phyloP scores from a whole-genome alignment of 139 green algal genomes.

The Auxenochlorella protothecoides region DNA sequence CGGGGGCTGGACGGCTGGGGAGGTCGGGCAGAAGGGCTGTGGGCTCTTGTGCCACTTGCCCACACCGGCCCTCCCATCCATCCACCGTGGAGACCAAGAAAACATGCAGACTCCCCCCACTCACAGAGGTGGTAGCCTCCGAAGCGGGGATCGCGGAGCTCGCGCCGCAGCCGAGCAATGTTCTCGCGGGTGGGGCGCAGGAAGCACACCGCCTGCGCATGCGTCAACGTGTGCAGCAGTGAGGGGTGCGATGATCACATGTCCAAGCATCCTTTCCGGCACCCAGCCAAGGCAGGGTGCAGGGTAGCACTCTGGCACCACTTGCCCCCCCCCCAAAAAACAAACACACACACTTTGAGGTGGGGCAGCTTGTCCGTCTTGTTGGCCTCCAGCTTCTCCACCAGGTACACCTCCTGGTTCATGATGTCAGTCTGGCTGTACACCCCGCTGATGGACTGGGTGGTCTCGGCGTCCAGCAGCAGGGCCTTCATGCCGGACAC shows the following conservation, averaged over 20 bases:
- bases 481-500: slow-evolving; percentile 83
- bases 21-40: not conserved
- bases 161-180: slow-evolving; percentile 61
- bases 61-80: not conserved
- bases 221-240: no score
- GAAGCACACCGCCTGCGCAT: slow-evolving; percentile 70
- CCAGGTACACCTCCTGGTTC: slow-evolving; percentile 80
- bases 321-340: no score
- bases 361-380: slow-evolving; percentile 55
- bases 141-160: slow-evolving; percentile 78
- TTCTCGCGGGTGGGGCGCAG: slow-evolving; percentile 83
- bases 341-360: slow-evolving; percentile 54
- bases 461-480: slow-evolving; percentile 85
- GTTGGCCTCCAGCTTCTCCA: slow-evolving; percentile 69
- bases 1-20: not conserved
- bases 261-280: no score
- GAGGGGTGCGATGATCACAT: no score
- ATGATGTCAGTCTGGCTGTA: slow-evolving; percentile 84
- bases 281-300: no score
- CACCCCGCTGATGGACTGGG: slow-evolving; percentile 59
- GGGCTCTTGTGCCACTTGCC: no score
- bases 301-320: no score
- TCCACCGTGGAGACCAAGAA: not conserved
- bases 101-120: slow-evolving; percentile 8
- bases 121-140: slow-evolving; percentile 82